phyloP scores from a whole-genome alignment of 1,284 basidiomycete genomes.

The Rhodofomes roseus region DNA sequence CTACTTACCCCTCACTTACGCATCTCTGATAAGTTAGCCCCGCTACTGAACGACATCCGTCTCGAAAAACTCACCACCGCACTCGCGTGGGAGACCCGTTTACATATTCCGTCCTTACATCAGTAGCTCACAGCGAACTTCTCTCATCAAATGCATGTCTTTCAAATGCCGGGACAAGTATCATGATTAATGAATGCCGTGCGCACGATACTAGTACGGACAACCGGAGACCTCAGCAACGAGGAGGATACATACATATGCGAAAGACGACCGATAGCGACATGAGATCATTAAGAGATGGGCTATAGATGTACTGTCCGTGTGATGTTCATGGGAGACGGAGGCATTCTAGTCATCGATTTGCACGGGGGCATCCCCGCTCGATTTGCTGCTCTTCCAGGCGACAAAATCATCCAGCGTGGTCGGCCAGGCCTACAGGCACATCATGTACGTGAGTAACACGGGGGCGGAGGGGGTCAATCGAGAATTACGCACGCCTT shows the following conservation, averaged over 20 bases:
- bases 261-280: background rate
- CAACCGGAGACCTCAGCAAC: too few species aligned
- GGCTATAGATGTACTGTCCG: background rate
- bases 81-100: too few species aligned
- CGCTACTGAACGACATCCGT: too few species aligned
- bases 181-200: too few species aligned
- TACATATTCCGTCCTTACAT: too few species aligned
- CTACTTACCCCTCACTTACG: too few species aligned
- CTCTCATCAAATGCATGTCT: too few species aligned
- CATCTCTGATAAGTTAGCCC: too few species aligned
- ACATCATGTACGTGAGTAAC: background rate
- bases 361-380: background rate
- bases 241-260: background rate
- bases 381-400: conserved; percentile 49
- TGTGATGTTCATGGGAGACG: background rate
- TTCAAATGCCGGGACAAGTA: too few species aligned
- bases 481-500: background rate
- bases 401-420: background rate
- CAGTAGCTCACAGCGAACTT: too few species aligned
- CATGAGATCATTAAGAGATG: background rate
- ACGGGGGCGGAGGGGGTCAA: background rate
- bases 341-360: background rate
- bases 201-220: too few species aligned
- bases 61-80: too few species aligned
- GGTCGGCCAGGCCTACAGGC: background rate